phyloP scores from a whole-genome alignment of 352 stramenopile genomes.

The Phytophthora hybrid region DNA sequence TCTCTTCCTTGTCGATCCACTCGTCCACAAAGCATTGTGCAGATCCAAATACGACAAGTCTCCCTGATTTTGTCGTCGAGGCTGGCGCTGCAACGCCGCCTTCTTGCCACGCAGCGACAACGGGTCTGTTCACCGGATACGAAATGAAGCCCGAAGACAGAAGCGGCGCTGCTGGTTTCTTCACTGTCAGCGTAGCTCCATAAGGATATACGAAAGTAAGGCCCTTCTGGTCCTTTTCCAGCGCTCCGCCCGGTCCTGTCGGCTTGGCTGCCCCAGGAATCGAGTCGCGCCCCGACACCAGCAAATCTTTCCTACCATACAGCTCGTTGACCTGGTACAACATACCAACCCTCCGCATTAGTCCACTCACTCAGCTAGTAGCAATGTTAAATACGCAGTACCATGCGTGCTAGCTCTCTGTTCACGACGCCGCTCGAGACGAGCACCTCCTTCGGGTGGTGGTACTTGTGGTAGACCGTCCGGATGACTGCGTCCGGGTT shows the following conservation, averaged over 20 bases:
- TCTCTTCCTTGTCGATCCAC: constrained; percentile 97
- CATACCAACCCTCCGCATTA: neutral
- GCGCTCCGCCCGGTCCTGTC: constrained; percentile 46
- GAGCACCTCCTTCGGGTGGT: constrained; percentile 96
- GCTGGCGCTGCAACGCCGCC: constrained; percentile 66
- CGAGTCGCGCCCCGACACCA: constrained; percentile 36
- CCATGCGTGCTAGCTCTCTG: constrained; percentile 88
- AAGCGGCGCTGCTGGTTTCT: constrained; percentile 88
- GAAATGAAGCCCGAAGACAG: constrained; percentile 95
- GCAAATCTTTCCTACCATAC: constrained; percentile 70
- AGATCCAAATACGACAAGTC: constrained; percentile 92
- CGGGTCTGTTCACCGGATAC: constrained; percentile 95
- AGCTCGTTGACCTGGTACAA: constrained; percentile 60
- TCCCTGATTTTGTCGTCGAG: constrained; percentile 50
- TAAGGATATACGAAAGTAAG: constrained; percentile 97
- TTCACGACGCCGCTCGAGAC: constrained; percentile 96
- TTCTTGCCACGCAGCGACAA: constrained; percentile 92
- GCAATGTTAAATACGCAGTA: too few species aligned
- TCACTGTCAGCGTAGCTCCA: constrained; percentile 93
- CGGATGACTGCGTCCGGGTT: constrained; percentile 92
- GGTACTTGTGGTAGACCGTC: constrained; percentile 97
- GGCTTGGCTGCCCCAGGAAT: constrained; percentile 15
- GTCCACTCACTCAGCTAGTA: neutral
- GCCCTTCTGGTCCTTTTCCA: constrained; percentile 88
- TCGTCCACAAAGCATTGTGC: constrained; percentile 95